These are phyloP conservation scores for Dendryphion nanum DNA, from an alignment of 2,329 filamentous ascomycete species.

Conservation along the genomic window DNA sequence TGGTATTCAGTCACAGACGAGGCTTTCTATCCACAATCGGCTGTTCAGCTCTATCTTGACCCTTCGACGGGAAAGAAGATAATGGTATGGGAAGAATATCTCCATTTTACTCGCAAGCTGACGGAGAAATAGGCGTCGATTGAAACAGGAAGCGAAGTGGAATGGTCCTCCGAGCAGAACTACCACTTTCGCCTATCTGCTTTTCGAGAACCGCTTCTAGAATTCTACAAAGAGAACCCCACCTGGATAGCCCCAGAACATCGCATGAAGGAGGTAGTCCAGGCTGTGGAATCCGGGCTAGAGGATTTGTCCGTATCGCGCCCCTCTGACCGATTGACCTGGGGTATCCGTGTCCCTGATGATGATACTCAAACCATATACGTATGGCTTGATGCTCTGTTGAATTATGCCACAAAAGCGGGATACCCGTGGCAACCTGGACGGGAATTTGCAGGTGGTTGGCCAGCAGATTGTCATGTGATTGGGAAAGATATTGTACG, in stretches of 20 bases:
- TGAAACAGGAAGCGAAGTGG: constrained; percentile 89
- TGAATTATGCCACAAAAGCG: constrained; percentile 88
- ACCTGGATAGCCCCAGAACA: constrained; percentile 70
- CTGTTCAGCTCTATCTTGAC: constrained; percentile 72
- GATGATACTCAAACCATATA: constrained; percentile 90
- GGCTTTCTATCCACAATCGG: constrained; percentile 82
- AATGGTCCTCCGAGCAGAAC: constrained; percentile 90
- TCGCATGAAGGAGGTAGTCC: constrained; percentile 75
- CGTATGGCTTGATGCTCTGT: constrained; percentile 93
- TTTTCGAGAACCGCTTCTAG: constrained; percentile 73
- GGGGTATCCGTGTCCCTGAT: constrained; percentile 86
- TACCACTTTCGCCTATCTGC: constrained; percentile 92
- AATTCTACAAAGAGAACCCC: constrained; percentile 77
- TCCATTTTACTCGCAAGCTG: neutral
- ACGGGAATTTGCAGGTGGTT: constrained; percentile 62
- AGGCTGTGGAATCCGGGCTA: constrained; percentile 73
- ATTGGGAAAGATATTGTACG: constrained; percentile 94
- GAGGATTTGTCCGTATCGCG: constrained; percentile 88
- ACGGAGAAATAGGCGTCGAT: constrained; percentile 55
- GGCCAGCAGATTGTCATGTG: constrained; percentile 90
- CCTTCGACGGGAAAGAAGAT: constrained; percentile 79
- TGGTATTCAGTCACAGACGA: constrained; percentile 98
- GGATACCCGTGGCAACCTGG: constrained; percentile 80
- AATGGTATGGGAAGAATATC: constrained; percentile 54
- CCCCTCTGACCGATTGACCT: constrained; percentile 71